A percentile compares a stretch with the other conserved stretches of the same genome.
phyloP scores from a whole-genome alignment of 2,329 filamentous ascomycete genomes.

The Leptographium flavum region DNA sequence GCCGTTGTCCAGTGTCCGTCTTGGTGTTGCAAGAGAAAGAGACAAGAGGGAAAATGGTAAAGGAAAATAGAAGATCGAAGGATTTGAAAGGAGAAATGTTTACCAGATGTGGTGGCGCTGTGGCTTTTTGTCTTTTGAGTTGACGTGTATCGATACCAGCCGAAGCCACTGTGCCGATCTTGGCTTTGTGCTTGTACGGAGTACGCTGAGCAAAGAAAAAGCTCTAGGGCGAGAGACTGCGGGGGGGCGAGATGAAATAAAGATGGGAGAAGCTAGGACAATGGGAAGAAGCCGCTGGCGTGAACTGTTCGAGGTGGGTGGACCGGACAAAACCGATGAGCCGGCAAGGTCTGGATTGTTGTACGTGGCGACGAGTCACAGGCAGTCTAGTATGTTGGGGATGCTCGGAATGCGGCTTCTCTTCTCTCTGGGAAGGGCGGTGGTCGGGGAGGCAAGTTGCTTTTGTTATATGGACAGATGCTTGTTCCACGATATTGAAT shows the following conservation, averaged over 20 bases:
- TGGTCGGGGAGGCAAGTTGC: background rate
- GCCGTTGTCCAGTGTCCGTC: too few species aligned
- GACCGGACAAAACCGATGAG: background rate
- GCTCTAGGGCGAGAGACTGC: background rate
- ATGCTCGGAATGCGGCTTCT: background rate
- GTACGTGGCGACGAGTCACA: background rate
- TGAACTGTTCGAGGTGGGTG: background rate
- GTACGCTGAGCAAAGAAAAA: background rate
- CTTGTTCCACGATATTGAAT: constrained; percentile 3
- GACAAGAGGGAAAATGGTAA: background rate
- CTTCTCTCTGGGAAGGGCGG: background rate
- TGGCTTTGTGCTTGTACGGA: background rate
- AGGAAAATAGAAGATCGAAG: too few species aligned
- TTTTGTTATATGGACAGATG: background rate
- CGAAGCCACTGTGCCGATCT: too few species aligned
- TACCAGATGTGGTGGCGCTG: background rate
- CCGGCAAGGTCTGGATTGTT: background rate
- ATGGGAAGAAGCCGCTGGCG: background rate
- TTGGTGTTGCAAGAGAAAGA: too few species aligned
- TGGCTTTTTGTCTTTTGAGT: background rate
- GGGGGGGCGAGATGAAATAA: background rate
- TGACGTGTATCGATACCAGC: too few species aligned
- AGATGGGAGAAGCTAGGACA: background rate
- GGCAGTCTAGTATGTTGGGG: background rate
- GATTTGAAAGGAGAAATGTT: too few species aligned